Evolutionary conservation across 2,329 filamentous ascomycete genomes (phyloP).

Genomic region (Ceratocystis ficicola): DNA sequence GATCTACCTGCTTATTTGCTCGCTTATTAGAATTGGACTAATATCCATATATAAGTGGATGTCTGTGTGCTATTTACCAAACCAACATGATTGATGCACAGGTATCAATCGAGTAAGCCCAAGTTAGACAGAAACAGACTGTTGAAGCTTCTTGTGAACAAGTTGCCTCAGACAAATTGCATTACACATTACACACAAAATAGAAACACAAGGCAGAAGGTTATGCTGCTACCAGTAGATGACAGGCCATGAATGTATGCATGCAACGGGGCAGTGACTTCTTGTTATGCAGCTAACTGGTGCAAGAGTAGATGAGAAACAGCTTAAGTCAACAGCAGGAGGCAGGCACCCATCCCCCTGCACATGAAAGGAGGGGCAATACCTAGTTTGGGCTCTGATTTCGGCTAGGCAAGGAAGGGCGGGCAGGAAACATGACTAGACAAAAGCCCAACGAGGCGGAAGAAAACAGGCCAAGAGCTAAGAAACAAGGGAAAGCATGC

Average conservation of each 20-base stretch:
- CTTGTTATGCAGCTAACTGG: neutral
- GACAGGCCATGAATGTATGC: neutral
- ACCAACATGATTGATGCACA: neutral
- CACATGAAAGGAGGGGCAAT: neutral
- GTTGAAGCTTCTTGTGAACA: neutral
- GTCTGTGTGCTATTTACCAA: neutral
- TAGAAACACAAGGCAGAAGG: neutral
- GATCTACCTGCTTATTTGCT: neutral
- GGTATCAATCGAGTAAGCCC: neutral
- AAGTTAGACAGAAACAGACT: neutral
- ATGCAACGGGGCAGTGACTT: neutral
- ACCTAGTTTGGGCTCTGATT: conserved; percentile 5
- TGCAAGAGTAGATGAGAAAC: neutral
- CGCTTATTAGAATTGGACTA: neutral
- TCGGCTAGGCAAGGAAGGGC: neutral
- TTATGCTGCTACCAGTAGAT: too few relatives aligned
- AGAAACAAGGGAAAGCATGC: neutral
- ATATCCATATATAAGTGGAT: neutral
- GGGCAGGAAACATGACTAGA: neutral
- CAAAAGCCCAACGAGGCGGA: neutral
- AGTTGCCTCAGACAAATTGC: neutral
- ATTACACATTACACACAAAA: neutral
- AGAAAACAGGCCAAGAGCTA: neutral
- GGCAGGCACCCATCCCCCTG: too few relatives aligned
- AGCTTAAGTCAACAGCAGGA: conserved; percentile 1